These are phyloP conservation scores for Eucalyptus polybractea DNA, from an alignment of 345 rosid genomes.

Conservation along the genomic window DNA sequence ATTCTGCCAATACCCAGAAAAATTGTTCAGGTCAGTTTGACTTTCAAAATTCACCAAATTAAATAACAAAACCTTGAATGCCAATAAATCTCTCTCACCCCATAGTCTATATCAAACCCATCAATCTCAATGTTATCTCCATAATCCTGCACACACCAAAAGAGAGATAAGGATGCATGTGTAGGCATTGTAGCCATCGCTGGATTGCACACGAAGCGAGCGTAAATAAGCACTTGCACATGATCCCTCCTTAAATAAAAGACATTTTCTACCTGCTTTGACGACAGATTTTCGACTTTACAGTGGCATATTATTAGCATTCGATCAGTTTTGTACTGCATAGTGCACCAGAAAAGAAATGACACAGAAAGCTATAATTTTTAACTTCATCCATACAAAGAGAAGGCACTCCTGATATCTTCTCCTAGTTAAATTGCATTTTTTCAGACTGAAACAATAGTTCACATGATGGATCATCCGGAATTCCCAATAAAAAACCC, in stretches of 20 bases:
- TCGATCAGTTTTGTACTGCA: not conserved
- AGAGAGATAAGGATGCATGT: not conserved
- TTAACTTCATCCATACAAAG: not conserved
- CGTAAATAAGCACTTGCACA: not conserved
- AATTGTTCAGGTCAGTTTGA: not conserved
- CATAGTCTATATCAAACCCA: constrained; percentile 87
- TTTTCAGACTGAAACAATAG: not conserved
- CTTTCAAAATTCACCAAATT: not conserved
- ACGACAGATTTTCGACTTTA: not conserved
- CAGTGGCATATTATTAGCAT: not conserved
- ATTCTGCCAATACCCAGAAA: constrained; percentile 30
- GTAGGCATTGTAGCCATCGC: not conserved
- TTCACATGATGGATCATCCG: not conserved
- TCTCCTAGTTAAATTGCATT: not conserved
- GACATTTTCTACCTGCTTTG: not conserved
- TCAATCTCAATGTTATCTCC: constrained; percentile 67
- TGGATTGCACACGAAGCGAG: not conserved
- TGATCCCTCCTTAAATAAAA: not conserved
- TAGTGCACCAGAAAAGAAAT: not conserved
- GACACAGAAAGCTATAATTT: not conserved
- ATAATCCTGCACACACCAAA: constrained; percentile 44
- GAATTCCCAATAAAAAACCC: not conserved
- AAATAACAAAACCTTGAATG: not conserved
- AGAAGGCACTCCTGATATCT: not conserved
- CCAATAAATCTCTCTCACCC: constrained; percentile 33